Conservation (phyloP, 129 eudicot genomes). For the Daucus carota region DNA sequence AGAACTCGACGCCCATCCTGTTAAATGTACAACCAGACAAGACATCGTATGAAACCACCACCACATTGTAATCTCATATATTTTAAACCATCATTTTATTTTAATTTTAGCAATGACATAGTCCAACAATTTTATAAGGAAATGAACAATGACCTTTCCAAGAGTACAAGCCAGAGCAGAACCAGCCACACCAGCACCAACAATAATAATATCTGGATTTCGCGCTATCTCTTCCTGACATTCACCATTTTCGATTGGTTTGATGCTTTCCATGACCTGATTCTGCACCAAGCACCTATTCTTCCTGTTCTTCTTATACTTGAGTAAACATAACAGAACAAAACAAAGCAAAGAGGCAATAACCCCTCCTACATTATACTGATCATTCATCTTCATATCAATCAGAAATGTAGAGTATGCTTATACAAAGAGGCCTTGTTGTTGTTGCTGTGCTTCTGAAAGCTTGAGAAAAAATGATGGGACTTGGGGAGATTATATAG, state of each 20-base stretch:
- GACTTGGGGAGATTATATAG: neutral
- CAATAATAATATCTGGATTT: neutral
- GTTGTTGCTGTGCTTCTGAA: neutral
- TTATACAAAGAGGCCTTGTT: neutral
- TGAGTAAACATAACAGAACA: neutral
- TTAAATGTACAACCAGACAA: neutral
- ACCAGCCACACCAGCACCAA: constrained; percentile 10
- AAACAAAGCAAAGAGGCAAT: neutral
- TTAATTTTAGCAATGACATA: neutral
- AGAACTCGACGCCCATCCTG: constrained; percentile 10
- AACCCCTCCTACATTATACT: neutral
- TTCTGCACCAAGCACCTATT: neutral
- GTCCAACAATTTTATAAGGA: neutral
- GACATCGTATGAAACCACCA: neutral
- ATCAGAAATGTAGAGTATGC: neutral
- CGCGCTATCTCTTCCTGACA: constrained; percentile 1
- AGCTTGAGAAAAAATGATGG: neutral
- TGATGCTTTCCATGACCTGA: neutral
- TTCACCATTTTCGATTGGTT: neutral
- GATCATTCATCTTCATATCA: constrained; percentile 1
- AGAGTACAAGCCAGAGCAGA: constrained; percentile 11
- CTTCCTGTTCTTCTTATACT: constrained; percentile 2
- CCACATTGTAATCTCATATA: neutral
- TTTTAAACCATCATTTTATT: neutral
- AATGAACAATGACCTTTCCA: neutral